Conservation (phyloP, 768 basidiomycete species). For the Austroboletus festivus region DNA sequence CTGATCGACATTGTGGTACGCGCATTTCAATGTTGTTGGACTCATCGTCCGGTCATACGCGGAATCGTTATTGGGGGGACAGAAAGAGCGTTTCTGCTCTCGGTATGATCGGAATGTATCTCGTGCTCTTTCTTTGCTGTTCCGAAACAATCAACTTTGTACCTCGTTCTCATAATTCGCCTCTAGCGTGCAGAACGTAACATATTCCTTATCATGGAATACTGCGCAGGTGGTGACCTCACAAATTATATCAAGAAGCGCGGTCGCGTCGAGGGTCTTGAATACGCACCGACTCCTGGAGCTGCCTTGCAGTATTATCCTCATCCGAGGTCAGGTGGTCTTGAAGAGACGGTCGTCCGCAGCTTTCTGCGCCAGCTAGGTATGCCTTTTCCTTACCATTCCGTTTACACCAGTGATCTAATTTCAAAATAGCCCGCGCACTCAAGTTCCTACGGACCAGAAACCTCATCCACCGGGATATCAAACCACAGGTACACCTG, state of each 20-base stretch:
- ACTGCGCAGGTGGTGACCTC: slow-evolving; percentile 93
- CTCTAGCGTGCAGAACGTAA: slow-evolving; percentile 66
- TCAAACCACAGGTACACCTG: slow-evolving; percentile 80
- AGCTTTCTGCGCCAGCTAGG: slow-evolving; percentile 91
- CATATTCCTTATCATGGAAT: slow-evolving; percentile 97
- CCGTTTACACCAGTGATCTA: background rate
- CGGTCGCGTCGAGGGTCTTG: slow-evolving; percentile 86
- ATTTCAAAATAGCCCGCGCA: slow-evolving; percentile 67
- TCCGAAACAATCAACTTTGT: background rate
- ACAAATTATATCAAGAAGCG: slow-evolving; percentile 97
- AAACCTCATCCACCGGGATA: slow-evolving; percentile 93
- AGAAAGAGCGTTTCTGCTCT: background rate
- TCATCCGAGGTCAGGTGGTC: slow-evolving; percentile 86
- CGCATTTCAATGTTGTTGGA: slow-evolving; percentile 7
- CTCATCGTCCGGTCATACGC: background rate
- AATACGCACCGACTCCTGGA: slow-evolving; percentile 70
- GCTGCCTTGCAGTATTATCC: slow-evolving; percentile 81
- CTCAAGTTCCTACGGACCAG: slow-evolving; percentile 87
- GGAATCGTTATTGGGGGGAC: slow-evolving; percentile 1
- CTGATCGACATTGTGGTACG: slow-evolving; percentile 89
- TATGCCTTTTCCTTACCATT: slow-evolving; percentile 29
- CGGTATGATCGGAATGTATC: background rate
- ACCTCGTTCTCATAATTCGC: slow-evolving; percentile 7
- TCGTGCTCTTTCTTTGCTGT: background rate
- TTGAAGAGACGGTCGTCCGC: slow-evolving; percentile 86